Evolutionary conservation across 2,329 filamentous ascomycete species (phyloP), one percentile per base, ranked within the genome.

Genomic region (Apiospora aurea): DNA sequence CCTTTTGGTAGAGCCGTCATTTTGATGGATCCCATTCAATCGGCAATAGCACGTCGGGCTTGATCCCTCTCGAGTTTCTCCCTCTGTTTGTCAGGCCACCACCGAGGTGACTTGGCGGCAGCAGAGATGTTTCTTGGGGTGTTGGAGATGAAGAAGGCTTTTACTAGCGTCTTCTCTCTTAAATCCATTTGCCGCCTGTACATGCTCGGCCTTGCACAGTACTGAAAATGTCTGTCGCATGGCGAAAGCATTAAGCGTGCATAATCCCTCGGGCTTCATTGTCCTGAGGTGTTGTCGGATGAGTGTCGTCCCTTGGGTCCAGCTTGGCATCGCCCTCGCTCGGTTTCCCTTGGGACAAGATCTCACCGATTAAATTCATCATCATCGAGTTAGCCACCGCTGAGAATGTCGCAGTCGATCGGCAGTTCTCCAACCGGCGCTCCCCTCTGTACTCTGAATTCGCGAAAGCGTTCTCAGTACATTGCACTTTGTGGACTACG

Each of bases 381-480:
- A 85, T 84, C 85, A 44, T 93, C 93, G 94, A 95, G 93, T 95
- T 87, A 91, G 89, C 90, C 92, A 93, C 89, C 90, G 91, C 88
- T 86, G 92, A 95, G 93, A 96, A 96, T 96, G 93, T 92, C 90
- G 94, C 93, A 86, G 87, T 92, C 89, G 91, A 93, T 93, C 75
- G 92, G 93, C 94, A 97, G 86, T 97, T 97, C 94, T 95, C 90
- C 89, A 91, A 91, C 91, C 91, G 92, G 93, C 93, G 93, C 90
- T 91, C 88, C 88, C 26, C 34, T 41, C 11, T 69, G 43, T 69
- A 47, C 47, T 29, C 16, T 38, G 26, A 24, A 41, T 24, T 24
- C 47, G 68, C 34, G 46, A 57, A 69, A 47, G 47, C 47, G 68
- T 71, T 64, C 57, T 64, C 57, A 41, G 57, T 64, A 64, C 57